Percentiles rank a stretch among this genome's conserved stretches.
These are phyloP conservation scores for Cyphellophora attinorum DNA, from an alignment of 2,329 filamentous ascomycete species.

Conservation along the genomic window DNA sequence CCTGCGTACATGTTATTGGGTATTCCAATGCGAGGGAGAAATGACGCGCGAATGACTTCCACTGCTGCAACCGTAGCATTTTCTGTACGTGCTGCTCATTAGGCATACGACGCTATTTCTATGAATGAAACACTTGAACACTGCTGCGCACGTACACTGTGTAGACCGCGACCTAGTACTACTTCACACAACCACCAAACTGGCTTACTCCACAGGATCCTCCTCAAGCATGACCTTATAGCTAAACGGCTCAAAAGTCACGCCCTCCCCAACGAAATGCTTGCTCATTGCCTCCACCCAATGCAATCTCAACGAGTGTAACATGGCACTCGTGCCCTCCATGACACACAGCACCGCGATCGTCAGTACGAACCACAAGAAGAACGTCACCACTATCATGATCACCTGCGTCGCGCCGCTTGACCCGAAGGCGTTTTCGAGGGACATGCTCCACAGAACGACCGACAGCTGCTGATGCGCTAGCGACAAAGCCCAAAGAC, in stretches of 20 bases:
- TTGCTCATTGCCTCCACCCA: constrained; percentile 99
- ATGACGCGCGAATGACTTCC: too few species aligned
- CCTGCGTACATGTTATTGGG: too few species aligned
- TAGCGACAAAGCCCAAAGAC: constrained; percentile 93
- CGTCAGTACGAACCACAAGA: constrained; percentile 80
- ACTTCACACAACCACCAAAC: too few species aligned
- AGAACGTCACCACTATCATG: constrained; percentile 73
- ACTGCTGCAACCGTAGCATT: too few species aligned
- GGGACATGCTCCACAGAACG: constrained; percentile 94
- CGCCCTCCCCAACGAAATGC: constrained; percentile 84
- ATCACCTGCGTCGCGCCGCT: constrained; percentile 60
- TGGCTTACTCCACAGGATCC: constrained; percentile 43
- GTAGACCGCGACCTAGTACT: too few species aligned
- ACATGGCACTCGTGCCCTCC: constrained; percentile 94
- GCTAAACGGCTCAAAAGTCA: constrained; percentile 80
- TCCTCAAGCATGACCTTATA: constrained; percentile 80
- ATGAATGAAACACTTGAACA: too few species aligned
- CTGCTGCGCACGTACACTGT: too few species aligned
- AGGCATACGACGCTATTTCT: too few species aligned
- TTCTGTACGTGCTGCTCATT: too few species aligned
- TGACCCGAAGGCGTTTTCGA: constrained; percentile 61
- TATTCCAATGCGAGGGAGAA: too few species aligned
- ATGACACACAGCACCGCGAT: constrained; percentile 78
- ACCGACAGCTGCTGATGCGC: constrained; percentile 96
- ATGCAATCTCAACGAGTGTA: constrained; percentile 81